Evolutionary conservation across 129 eudicot species (phyloP), one percentile per base, ranked within the genome.

Genomic region (Pseudognaphalium luteoalbum): DNA sequence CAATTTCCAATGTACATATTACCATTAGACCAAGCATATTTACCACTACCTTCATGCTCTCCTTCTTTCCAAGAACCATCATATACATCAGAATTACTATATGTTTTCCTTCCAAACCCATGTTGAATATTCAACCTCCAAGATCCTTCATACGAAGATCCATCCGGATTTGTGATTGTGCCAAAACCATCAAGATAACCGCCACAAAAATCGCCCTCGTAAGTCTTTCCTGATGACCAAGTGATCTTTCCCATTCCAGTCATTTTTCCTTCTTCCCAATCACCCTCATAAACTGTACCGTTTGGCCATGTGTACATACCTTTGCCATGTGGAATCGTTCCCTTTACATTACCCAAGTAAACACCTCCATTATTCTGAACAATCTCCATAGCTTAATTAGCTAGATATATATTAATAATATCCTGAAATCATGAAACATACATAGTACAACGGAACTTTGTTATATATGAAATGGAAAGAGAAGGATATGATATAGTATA

Each of bases 51-150:
- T 78, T 92, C 89, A 74, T 87, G 88, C 42, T 81, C 72, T 60
- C 97, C 97, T 67, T 82, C 91, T 85, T 87, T 89, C 97, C 96
- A 92, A 35, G 84, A 85, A 78, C 97, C 97, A 47, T 92, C 93
- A 35, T 92, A 92, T 50, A 84, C 21, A 83, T 92, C 97, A 11
- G 85, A 78, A 79, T 92, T 92, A 8, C 74, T 51, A 42, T 89
- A 92, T 50, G 84, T 72, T 74, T 89, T 92, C 69, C 81, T 81
- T 67, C 97, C 97, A 73, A 85, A 76, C n/a, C 97, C 97, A 78
- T 92, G 97, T 57, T 80, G 86, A 32, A 77, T 80, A 44, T 87
- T 92, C 86, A 89, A 78, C 80, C 86, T 87, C 97, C 96, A 92
- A 35, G 84, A 75, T 19, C 97, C 97, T 74, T 44, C 67, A 66